Evolutionary conservation across 257 asterid genomes (phyloP), one percentile per base, ranked within the genome.

Genomic region (Ophiorrhiza pumila): DNA sequence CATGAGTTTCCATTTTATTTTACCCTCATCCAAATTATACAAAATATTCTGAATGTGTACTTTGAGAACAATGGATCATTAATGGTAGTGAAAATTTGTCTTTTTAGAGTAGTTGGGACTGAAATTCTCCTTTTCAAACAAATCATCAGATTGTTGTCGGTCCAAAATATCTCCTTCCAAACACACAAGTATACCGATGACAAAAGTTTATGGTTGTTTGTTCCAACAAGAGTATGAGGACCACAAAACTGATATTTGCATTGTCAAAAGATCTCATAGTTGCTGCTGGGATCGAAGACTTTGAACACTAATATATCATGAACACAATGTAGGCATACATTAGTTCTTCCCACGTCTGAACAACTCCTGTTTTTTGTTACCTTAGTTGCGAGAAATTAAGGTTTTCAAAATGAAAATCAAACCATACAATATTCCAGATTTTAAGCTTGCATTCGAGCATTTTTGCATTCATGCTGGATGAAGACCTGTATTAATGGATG

Each of bases 381-480:
- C 9, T 68, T 79, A 14, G 25, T 76, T 0, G 78, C 65, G 0
- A 65, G 78, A 46, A n/a, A n/a, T n/a, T n/a, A 82, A 79, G 62
- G 17, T 73, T 11, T 76, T 82, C 0, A 76, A 79, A 8, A 27
- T 66, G 76, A 79, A 82, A n/a, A 70, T 76, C 27, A 66, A 73
- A 68, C 65, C 78, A 0, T 79, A n/a, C n/a, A n/a, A 79, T 57
- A 55, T 73, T 2, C 83, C 86, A 0, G 82, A 82, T 63, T 79
- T 82, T 61, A 82, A 82, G 78, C 73, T 79, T 0, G 83, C 86
- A 0, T 79, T 82, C 43, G 86, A 79, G 52, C 86, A 82, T 60
- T 73, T 82, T 42, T 79, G 80, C 71, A 79, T 79, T 42, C 86
- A 82, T 32, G 83, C 86, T 0, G 83, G 86, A 34, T 83, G 86